These are phyloP conservation scores for Lentinula sp. DNA, from an alignment of 768 basidiomycete species.

Conservation along the genomic window DNA sequence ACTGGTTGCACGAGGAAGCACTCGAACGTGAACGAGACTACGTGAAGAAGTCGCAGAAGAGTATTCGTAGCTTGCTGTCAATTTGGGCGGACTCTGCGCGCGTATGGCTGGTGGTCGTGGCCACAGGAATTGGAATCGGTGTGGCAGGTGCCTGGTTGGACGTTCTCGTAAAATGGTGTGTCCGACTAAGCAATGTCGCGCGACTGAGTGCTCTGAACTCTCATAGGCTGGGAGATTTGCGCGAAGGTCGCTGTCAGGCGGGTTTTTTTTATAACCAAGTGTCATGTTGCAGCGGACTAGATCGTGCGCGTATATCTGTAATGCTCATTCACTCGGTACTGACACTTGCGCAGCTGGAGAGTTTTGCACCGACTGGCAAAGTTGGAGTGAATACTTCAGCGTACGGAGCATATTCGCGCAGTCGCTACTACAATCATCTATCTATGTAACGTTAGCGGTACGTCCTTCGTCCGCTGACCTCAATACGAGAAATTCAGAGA, in stretches of 20 bases:
- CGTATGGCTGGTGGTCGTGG: constrained; percentile 63
- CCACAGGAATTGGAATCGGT: constrained; percentile 63
- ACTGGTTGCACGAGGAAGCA: constrained; percentile 65
- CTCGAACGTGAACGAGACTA: constrained; percentile 54
- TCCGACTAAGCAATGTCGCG: background rate
- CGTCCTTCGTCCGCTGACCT: constrained; percentile 16
- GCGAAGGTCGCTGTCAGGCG: constrained; percentile 61
- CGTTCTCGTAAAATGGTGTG: constrained; percentile 67
- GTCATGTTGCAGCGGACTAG: constrained; percentile 63
- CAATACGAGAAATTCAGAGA: background rate
- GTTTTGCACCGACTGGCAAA: constrained; percentile 58
- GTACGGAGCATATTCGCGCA: constrained; percentile 50
- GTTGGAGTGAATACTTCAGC: constrained; percentile 57
- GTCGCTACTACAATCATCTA: constrained; percentile 57
- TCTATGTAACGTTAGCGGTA: constrained; percentile 63
- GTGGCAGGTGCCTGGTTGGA: constrained; percentile 68
- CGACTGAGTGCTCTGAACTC: background rate
- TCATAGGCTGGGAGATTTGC: constrained; percentile 59
- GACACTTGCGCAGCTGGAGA: constrained; percentile 46
- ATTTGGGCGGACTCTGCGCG: constrained; percentile 51
- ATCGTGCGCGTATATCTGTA: constrained; percentile 32
- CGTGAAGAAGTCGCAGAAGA: constrained; percentile 40
- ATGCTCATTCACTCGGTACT: background rate
- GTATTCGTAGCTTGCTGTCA: constrained; percentile 48
- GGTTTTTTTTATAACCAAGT: constrained; percentile 71